phyloP scores from a whole-genome alignment of 225 moss, liverwort and hornwort species.

The Physcomitrium patens region DNA sequence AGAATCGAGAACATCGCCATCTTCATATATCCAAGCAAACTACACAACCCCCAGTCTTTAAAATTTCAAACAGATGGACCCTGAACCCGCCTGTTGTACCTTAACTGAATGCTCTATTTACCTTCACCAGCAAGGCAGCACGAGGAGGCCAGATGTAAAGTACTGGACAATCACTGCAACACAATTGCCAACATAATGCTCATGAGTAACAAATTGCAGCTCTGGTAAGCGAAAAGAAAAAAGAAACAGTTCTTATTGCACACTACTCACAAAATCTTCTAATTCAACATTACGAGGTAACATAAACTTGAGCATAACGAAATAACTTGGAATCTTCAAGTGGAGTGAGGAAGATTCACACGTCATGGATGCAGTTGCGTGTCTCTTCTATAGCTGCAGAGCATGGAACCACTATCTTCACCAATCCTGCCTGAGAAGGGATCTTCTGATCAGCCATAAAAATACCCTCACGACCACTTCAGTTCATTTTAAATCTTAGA shows the following conservation, averaged over 20 bases:
- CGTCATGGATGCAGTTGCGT: too few species aligned
- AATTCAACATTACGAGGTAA: too few species aligned
- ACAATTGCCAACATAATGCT: constrained; percentile 26
- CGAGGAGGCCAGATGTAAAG: constrained; percentile 44
- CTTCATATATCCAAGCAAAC: constrained; percentile 37
- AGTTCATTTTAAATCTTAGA: too few species aligned
- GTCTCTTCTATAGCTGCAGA: too few species aligned
- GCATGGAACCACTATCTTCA: too few species aligned
- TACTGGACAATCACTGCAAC: constrained; percentile 53
- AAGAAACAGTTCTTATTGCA: background rate
- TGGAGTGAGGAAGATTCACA: too few species aligned
- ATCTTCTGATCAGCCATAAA: too few species aligned
- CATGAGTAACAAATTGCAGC: background rate
- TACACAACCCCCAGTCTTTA: constrained; percentile 39
- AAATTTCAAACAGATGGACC: constrained; percentile 22
- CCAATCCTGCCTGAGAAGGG: too few species aligned
- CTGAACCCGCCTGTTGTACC: constrained; percentile 10
- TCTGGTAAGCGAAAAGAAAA: background rate
- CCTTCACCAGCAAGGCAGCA: constrained; percentile 37
- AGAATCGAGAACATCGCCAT: constrained; percentile 34
- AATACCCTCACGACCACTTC: too few species aligned
- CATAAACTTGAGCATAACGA: too few species aligned
- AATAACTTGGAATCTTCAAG: too few species aligned
- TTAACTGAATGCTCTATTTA: constrained; percentile 19
- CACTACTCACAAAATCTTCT: background rate